phyloP scores from a whole-genome alignment of 345 rosid genomes.

The Luvunga scandens region DNA sequence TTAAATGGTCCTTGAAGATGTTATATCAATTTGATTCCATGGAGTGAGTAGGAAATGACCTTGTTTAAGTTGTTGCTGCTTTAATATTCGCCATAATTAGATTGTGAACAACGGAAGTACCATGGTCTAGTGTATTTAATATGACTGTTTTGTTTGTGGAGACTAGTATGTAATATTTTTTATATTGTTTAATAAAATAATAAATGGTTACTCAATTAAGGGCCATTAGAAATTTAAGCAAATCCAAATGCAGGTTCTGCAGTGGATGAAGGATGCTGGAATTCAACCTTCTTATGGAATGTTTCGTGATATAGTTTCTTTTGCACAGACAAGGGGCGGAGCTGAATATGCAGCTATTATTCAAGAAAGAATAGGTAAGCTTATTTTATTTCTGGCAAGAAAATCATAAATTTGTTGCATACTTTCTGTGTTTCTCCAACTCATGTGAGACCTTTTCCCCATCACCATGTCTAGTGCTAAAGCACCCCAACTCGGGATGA shows the following conservation, averaged over 20 bases:
- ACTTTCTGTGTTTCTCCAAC: neutral
- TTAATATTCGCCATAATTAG: neutral
- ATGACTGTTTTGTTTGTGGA: neutral
- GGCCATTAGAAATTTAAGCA: neutral
- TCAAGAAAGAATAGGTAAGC: conserved; percentile 60
- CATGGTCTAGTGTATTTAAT: neutral
- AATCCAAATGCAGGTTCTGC: conserved; percentile 55
- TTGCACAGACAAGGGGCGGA: conserved; percentile 65
- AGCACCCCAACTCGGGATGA: too few species aligned
- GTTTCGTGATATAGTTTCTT: conserved; percentile 59
- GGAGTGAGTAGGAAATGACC: neutral
- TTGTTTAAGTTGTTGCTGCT: neutral
- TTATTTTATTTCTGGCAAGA: conserved; percentile 13
- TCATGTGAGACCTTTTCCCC: neutral
- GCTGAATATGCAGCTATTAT: conserved; percentile 53
- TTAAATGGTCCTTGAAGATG: neutral
- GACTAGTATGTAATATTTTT: neutral
- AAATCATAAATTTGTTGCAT: neutral
- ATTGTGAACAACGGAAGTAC: neutral
- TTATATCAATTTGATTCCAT: neutral
- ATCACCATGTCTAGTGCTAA: neutral
- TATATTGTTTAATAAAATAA: neutral
- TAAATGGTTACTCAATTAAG: neutral
- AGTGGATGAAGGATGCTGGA: conserved; percentile 83
- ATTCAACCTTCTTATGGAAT: conserved; percentile 65